Evolutionary conservation across 768 basidiomycete species (phyloP).

Genomic region (Galerina sulciceps): DNA sequence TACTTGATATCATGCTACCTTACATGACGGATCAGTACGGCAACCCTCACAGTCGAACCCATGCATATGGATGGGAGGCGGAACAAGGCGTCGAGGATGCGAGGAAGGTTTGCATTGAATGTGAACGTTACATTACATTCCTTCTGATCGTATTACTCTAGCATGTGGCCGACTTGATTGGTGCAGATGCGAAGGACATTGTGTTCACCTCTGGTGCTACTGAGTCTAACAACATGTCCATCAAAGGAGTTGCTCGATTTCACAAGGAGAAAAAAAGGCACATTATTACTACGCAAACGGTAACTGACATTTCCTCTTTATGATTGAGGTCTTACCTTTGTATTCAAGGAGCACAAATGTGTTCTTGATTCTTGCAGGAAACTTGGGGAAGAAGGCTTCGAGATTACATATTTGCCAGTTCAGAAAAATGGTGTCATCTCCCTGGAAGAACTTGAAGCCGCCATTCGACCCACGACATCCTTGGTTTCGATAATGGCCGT

Average conservation of each 20-base stretch:
- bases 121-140: not conserved
- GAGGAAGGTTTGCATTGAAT: constrained; percentile 59
- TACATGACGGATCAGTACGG: constrained; percentile 95
- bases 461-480: constrained; percentile 91
- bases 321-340: not conserved
- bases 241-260: constrained; percentile 97
- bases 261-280: constrained; percentile 93
- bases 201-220: constrained; percentile 98
- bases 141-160: constrained; percentile 30
- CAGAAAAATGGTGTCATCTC: constrained; percentile 82
- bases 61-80: constrained; percentile 99
- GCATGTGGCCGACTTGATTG: constrained; percentile 91
- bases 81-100: constrained; percentile 94
- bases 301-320: constrained; percentile 30
- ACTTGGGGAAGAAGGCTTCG: constrained; percentile 95
- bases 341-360: constrained; percentile 93
- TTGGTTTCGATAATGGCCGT: constrained; percentile 98
- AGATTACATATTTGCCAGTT: constrained; percentile 97
- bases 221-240: constrained; percentile 95
- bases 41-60: constrained; percentile 97
- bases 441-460: constrained; percentile 77
- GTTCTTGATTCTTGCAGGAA: constrained; percentile 97
- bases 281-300: constrained; percentile 94
- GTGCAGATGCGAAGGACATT: constrained; percentile 94
- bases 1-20: constrained; percentile 96